Conservation (phyloP, 2,329 filamentous ascomycete genomes). For the Chaetomiaceae sp. region DNA sequence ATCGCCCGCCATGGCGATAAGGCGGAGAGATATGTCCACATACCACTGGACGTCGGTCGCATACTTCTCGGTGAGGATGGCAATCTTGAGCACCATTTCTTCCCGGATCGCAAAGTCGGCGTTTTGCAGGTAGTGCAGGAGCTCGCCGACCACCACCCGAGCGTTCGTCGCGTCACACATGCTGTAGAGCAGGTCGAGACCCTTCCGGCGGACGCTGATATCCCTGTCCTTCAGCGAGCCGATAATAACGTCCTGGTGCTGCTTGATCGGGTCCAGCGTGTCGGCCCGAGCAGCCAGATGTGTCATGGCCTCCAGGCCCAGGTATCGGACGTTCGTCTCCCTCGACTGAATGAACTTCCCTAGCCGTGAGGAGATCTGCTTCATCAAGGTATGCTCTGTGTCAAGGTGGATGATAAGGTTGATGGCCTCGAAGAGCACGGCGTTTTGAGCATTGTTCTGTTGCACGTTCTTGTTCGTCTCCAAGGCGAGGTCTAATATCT, state of each 20-base stretch:
- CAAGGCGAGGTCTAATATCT: conserved; percentile 83
- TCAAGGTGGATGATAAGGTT: conserved; percentile 97
- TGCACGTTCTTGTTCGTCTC: conserved; percentile 97
- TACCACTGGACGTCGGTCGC: conserved; percentile 99
- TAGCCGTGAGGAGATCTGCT: conserved; percentile 84
- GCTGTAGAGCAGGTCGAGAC: conserved; percentile 93
- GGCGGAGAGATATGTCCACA: conserved; percentile 89
- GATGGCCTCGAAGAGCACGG: conserved; percentile 95
- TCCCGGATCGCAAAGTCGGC: conserved; percentile 97
- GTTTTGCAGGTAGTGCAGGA: conserved; percentile 89
- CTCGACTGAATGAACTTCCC: conserved; percentile 95
- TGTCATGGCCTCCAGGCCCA: conserved; percentile 95
- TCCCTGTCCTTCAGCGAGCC: conserved; percentile 91
- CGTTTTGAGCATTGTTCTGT: conserved; percentile 98
- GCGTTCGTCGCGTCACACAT: conserved; percentile 98
- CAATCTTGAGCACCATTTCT: conserved; percentile 99
- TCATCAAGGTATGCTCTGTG: conserved; percentile 89
- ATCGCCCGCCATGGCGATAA: conserved; percentile 94
- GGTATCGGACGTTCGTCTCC: conserved; percentile 94
- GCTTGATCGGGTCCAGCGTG: conserved; percentile 94
- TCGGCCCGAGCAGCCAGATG: conserved; percentile 91
- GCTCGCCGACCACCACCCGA: conserved; percentile 84
- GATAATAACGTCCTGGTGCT: conserved; percentile 93
- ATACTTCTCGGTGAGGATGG: conserved; percentile 96
- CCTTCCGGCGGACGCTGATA: conserved; percentile 94